Conservation (phyloP, 306 rosid species). For the Dryas drummondii region DNA sequence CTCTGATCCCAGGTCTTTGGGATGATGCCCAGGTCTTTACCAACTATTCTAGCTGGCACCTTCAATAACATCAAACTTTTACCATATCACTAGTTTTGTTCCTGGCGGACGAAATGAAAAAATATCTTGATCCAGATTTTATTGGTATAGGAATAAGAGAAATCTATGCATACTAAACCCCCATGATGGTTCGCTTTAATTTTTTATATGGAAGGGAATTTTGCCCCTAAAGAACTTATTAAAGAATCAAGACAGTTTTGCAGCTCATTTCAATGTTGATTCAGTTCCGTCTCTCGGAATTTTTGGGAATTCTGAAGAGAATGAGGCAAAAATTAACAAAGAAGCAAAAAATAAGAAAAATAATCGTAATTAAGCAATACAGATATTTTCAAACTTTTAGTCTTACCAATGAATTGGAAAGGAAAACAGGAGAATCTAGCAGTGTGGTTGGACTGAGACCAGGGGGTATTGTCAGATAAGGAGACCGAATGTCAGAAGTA, state of each 20-base stretch:
- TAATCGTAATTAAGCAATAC: neutral
- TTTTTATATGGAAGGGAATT: too few species aligned
- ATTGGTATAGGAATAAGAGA: too few species aligned
- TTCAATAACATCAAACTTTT: neutral
- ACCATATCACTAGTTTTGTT: neutral
- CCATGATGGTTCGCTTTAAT: too few species aligned
- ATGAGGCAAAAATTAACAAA: neutral
- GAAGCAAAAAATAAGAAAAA: neutral
- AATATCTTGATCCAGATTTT: too few species aligned
- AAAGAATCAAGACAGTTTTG: too few species aligned
- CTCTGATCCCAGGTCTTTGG: neutral
- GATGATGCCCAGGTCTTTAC: neutral
- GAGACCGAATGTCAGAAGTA: conserved; percentile 58
- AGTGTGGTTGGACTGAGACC: conserved; percentile 97
- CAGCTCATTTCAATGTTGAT: too few species aligned
- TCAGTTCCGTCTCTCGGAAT: too few species aligned
- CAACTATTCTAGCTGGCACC: neutral
- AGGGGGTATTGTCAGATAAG: conserved; percentile 83
- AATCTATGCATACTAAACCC: too few species aligned
- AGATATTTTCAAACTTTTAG: conserved; percentile 11
- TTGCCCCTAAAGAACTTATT: too few species aligned
- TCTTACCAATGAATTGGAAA: conserved; percentile 80
- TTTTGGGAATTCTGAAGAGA: too few species aligned
- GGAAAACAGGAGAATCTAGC: conserved; percentile 91
- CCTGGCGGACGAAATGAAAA: too few species aligned